A percentile compares a stretch with the other conserved stretches of the same genome.
phyloP scores from a whole-genome alignment of 2,329 filamentous ascomycete genomes.

The Xylariaceae sp. region DNA sequence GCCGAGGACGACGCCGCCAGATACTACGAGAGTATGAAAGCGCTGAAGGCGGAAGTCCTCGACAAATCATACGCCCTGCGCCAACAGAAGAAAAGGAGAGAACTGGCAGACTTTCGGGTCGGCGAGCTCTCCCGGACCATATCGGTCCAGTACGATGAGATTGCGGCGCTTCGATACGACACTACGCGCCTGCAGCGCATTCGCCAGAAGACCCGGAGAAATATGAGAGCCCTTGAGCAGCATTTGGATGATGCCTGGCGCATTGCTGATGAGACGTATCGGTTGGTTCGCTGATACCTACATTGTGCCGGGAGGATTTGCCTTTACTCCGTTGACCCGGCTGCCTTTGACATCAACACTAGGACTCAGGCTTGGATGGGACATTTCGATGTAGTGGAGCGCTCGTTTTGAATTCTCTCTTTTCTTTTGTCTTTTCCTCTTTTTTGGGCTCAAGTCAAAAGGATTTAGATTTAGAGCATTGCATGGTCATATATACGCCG shows the following conservation, averaged over 20 bases:
- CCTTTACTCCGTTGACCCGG: too few species aligned
- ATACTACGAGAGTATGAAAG: constrained; percentile 21
- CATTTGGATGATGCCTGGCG: constrained; percentile 19
- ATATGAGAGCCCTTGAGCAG: constrained; percentile 16
- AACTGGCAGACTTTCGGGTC: constrained; percentile 15
- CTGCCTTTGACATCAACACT: too few species aligned
- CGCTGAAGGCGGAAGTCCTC: constrained; percentile 22
- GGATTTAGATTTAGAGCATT: too few species aligned
- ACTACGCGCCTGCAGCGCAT: not conserved
- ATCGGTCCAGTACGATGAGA: constrained; percentile 1
- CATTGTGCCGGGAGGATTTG: not conserved
- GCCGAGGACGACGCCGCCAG: constrained; percentile 18
- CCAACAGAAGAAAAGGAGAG: constrained; percentile 19
- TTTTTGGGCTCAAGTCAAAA: not conserved
- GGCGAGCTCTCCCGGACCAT: constrained; percentile 22
- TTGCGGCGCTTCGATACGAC: constrained; percentile 10
- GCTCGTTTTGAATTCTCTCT: not conserved
- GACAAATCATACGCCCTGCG: constrained; percentile 14
- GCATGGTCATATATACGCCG: too few species aligned
- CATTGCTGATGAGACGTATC: constrained; percentile 4
- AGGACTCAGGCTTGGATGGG: too few species aligned
- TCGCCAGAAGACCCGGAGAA: constrained; percentile 12
- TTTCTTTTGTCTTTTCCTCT: not conserved
- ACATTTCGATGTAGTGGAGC: too few species aligned
- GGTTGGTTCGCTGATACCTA: too few species aligned